Base-by-base conservation (phyloP, 2,329 filamentous ascomycete genomes). In the Penicillium sp. region DNA sequence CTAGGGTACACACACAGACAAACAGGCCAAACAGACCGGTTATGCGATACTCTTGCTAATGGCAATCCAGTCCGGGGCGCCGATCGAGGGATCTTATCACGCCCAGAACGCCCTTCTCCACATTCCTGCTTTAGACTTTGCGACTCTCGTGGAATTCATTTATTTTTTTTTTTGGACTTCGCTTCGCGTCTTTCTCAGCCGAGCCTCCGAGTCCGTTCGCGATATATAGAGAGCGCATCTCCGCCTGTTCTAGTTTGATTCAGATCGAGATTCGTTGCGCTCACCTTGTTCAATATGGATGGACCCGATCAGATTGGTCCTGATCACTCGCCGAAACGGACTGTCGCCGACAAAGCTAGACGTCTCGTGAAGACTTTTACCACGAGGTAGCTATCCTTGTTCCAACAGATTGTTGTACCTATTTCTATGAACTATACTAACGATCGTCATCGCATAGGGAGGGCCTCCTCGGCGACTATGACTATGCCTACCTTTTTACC, bases 401-500 rank as follows among this genome's bases (percentile, higher is more conserved):
- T n/a, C 15, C 32, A 8, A n/a, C 10, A 12, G 7, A 13, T n/a
- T n/a, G n/a, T n/a, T 26, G 1, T 40, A 12, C 17, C 6, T 26
- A 8, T 17, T 20, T 27, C 63, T 55, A 3, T 13, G 24, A 26
- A 17, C 17, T 12, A 27, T 32, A 23, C n/a, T 39, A 37, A 17
- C 7, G 4, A 15, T 21, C 3, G 8, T 21, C 26, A 32, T 37
- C 12, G 7, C n/a, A 40, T 41, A 85, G 78, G 55, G 81, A 91
- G 1, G 92, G 92, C 10, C 80, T 96, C 21, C 72, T 97, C 49
- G 92, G 92, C 56, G 80, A 85, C 63, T 97, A 97, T 72, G 89
- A 97, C 79, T 97, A 97, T 80, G 89, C 71, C 29, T 94, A 91
- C 66, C 85, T 97, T 33, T 96, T 97, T 79, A 84, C 78, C 18